Evolutionary conservation across 208 protist genomes (phyloP), one percentile per base, ranked within the genome.

Genomic region (Leishmania arabica): DNA sequence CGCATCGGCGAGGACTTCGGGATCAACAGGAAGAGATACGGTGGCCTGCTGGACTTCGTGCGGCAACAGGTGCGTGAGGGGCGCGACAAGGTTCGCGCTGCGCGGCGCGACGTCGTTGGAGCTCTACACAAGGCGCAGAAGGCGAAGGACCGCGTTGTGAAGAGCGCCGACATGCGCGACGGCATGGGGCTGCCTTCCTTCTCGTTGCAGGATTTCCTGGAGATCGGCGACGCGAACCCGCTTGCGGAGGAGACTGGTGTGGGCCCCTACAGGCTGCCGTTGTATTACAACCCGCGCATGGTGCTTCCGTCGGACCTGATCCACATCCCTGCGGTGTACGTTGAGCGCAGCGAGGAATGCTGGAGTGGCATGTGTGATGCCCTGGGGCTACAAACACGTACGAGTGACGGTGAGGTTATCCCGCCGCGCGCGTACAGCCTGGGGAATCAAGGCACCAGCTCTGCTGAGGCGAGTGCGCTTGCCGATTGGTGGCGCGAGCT

Each of bases 221-320:
- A 79, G 15, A 54, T 86, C 31, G 80, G 84, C 17, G 69, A 64
- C 21, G 53, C 74, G 15, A 85, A 88, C 62, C 82, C 84, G 70
- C 70, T 86, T 37, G 77, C 60, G 4, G 53, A 76, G 17, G 71
- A 81, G 19, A 68, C 77, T 51, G 72, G 54, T 60, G 83, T 69
- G 6, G 80, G 58, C 40, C 49, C 68, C 27, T 73, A 75, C 64
- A 51, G 49, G 5, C 5, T 49, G 9, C 62, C 78, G 9, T 42
- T 53, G 73, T 91, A 88, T 82, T 80, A 77, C 75, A 89, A 88
- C 81, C 66, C 69, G 1, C 88, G 85, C 37, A 84, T 89, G 69
- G 81, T 89, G 24, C 66, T 79, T 3, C 56, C 45, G 1, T 62
- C 56, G 8, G 84, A 91, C 9, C 62, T 91, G 31, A 51, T 91